phyloP scores from a whole-genome alignment of 1,284 basidiomycete genomes.

The Volvariella volvacea region DNA sequence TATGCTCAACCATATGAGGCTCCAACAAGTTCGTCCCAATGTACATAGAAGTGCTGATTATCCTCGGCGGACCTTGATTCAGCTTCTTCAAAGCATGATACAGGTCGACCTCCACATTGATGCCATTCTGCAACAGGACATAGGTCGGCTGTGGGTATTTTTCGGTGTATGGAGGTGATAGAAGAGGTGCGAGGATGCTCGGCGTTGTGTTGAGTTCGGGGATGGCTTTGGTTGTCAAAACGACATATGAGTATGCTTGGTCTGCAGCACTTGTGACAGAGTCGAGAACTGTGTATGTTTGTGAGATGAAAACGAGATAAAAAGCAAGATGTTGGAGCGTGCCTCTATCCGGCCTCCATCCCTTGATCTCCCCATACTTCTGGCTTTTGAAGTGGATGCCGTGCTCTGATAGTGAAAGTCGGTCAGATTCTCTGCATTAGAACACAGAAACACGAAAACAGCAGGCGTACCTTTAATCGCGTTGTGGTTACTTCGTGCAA shows the following conservation, averaged over 20 bases:
- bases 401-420: constrained; percentile 22
- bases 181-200: constrained; percentile 49
- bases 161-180: constrained; percentile 44
- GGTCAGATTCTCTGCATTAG: background rate
- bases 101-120: constrained; percentile 67
- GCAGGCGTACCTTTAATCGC: constrained; percentile 39
- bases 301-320: background rate
- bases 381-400: constrained; percentile 53
- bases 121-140: constrained; percentile 72
- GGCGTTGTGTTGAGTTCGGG: constrained; percentile 62
- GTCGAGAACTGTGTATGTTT: constrained; percentile 37
- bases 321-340: constrained; percentile 15
- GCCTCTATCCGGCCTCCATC: constrained; percentile 63
- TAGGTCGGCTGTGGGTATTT: constrained; percentile 49
- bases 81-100: constrained; percentile 45
- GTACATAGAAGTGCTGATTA: constrained; percentile 49
- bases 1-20: constrained; percentile 45
- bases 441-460: background rate
- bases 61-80: constrained; percentile 35
- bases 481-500: constrained; percentile 70
- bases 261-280: constrained; percentile 57
- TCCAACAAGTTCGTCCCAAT: constrained; percentile 43
- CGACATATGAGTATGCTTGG: constrained; percentile 54
- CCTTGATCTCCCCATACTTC: constrained; percentile 51
- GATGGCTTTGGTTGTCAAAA: constrained; percentile 68